These are phyloP conservation scores for Aspergillus brunneoviolaceus DNA, from an alignment of 2,329 filamentous ascomycete genomes.

Conservation along the genomic window DNA sequence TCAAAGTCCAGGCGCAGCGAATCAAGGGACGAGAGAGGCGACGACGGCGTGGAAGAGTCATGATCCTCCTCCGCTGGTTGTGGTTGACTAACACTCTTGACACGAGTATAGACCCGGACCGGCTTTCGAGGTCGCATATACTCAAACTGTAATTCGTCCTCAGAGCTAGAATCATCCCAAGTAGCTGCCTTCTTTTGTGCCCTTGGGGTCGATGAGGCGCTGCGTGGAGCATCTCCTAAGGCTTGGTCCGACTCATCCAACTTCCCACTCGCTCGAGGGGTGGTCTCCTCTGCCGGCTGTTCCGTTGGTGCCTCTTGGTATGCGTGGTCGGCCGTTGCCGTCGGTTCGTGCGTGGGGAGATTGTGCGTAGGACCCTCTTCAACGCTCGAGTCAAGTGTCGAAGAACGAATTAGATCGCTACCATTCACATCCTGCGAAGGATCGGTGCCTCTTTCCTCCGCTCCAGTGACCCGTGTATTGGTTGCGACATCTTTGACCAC, in stretches of 20 bases:
- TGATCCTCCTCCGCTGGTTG: conserved; percentile 17
- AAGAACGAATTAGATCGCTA: background rate
- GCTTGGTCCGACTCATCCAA: background rate
- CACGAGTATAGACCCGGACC: conserved; percentile 7
- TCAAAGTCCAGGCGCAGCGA: conserved; percentile 18
- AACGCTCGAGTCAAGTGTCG: background rate
- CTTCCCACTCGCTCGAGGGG: background rate
- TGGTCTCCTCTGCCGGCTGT: background rate
- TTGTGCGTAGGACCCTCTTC: conserved; percentile 4
- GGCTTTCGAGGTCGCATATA: conserved; percentile 20
- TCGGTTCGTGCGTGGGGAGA: background rate
- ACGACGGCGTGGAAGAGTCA: conserved; percentile 38
- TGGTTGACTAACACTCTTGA: conserved; percentile 2
- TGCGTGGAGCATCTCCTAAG: conserved; percentile 6
- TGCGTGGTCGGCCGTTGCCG: background rate
- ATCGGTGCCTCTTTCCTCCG: background rate
- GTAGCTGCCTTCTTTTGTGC: conserved; percentile 19
- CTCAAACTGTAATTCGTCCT: conserved; percentile 39
- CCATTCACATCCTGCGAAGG: background rate
- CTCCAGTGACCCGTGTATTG: background rate
- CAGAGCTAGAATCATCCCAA: conserved; percentile 32
- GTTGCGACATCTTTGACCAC: background rate
- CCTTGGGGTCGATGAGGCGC: conserved; percentile 15
- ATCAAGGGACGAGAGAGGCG: conserved; percentile 32
- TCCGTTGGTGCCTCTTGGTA: background rate